Percentiles rank a stretch among this genome's conserved stretches.
Evolutionary conservation across 768 basidiomycete genomes (phyloP).

Genomic region (Leccinum boreale): DNA sequence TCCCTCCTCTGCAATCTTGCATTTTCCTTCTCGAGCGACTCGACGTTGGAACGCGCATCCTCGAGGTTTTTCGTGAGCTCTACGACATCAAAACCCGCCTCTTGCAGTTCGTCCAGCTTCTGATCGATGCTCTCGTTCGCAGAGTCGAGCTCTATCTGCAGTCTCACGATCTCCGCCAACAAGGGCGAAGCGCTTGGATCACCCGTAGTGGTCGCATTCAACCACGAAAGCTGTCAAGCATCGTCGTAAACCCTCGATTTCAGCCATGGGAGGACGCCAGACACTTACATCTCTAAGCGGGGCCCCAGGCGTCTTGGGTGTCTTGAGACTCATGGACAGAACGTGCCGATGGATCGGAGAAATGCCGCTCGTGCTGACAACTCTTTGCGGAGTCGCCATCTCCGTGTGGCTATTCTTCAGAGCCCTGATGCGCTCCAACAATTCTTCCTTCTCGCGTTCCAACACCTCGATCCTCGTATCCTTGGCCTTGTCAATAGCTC

Average conservation of each 20-base stretch:
- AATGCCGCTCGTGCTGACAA: slow-evolving; percentile 53
- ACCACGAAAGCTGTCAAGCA: slow-evolving; percentile 61
- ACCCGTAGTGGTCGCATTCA: slow-evolving; percentile 52
- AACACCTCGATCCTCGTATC: slow-evolving; percentile 73
- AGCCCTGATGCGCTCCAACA: slow-evolving; percentile 66
- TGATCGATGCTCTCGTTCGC: slow-evolving; percentile 88
- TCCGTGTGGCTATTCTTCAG: slow-evolving; percentile 52
- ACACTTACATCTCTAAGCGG: slow-evolving; percentile 70
- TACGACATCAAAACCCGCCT: slow-evolving; percentile 73
- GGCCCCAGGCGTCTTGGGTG: slow-evolving; percentile 75
- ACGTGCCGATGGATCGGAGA: slow-evolving; percentile 79
- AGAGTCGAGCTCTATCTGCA: slow-evolving; percentile 71
- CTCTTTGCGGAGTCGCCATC: slow-evolving; percentile 55
- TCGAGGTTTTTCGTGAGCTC: slow-evolving; percentile 67
- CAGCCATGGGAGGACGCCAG: neutral
- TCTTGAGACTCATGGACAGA: slow-evolving; percentile 61
- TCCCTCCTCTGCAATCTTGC: slow-evolving; percentile 63
- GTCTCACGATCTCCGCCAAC: slow-evolving; percentile 65
- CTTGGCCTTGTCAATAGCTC: slow-evolving; percentile 74
- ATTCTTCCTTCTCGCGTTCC: slow-evolving; percentile 72
- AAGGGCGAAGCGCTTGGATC: slow-evolving; percentile 61
- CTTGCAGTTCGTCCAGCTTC: slow-evolving; percentile 82
- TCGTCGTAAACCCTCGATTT: slow-evolving; percentile 7
- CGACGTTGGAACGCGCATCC: slow-evolving; percentile 60
- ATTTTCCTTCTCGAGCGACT: slow-evolving; percentile 62